phyloP scores from a whole-genome alignment of 805 yeast genomes.

The Millerago galiae region DNA sequence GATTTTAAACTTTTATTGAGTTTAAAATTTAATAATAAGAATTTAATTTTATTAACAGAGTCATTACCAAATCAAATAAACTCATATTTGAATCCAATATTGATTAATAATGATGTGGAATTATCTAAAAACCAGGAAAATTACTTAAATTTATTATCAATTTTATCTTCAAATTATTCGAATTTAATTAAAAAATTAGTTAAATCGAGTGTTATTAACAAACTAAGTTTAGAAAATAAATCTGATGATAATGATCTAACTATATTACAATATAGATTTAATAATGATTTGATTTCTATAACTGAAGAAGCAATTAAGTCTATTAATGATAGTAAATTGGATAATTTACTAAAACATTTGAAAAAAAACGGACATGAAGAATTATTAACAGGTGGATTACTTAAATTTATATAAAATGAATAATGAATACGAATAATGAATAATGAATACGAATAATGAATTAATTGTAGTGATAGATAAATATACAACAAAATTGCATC shows the following conservation, averaged over 20 bases:
- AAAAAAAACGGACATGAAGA: slow-evolving; percentile 1
- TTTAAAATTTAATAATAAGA: not conserved
- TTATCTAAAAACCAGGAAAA: slow-evolving; percentile 2
- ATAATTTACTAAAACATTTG: not conserved
- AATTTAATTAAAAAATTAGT: slow-evolving; percentile 1
- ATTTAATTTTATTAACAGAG: slow-evolving; percentile 1
- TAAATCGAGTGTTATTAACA: slow-evolving; percentile 5
- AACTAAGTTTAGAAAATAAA: not conserved
- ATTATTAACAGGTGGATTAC: not conserved
- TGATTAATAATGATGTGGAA: not conserved
- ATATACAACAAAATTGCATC: no score
- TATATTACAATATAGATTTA: slow-evolving; percentile 4
- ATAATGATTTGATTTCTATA: slow-evolving; percentile 3
- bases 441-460: no score
- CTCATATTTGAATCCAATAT: not conserved
- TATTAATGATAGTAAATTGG: not conserved
- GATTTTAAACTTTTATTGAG: not conserved
- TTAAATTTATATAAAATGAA: not conserved
- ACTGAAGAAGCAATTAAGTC: not conserved
- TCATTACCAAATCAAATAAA: slow-evolving; percentile 4
- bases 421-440: no score
- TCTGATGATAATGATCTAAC: slow-evolving; percentile 1
- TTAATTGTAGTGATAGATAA: no score
- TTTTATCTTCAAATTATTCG: not conserved
- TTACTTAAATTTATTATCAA: slow-evolving; percentile 1